These are phyloP conservation scores for Phytophthora lateralis DNA, from an alignment of 352 stramenopile genomes.

Conservation along the genomic window DNA sequence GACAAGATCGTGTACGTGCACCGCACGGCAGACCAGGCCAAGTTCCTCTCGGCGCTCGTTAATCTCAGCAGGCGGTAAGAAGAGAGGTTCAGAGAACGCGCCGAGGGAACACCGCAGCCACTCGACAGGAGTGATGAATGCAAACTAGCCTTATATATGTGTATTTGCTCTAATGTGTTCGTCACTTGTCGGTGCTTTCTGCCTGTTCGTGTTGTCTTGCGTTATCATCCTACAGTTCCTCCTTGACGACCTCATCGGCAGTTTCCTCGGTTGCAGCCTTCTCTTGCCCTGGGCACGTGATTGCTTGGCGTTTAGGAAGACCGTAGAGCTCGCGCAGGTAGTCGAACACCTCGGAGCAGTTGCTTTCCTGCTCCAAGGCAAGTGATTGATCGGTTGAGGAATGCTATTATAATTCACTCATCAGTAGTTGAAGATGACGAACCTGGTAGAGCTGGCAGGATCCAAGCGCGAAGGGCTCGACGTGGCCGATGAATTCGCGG, in stretches of 20 bases:
- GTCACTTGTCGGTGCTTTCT: not conserved
- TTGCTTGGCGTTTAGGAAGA: slow-evolving; percentile 36
- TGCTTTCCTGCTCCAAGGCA: slow-evolving; percentile 40
- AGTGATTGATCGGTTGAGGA: not conserved
- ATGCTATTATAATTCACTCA: not conserved
- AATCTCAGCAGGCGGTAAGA: slow-evolving; percentile 74
- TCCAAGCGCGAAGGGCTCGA: slow-evolving; percentile 67
- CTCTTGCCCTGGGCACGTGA: slow-evolving; percentile 40
- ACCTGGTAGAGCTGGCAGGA: slow-evolving; percentile 59
- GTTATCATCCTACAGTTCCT: slow-evolving; percentile 45
- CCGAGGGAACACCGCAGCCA: not conserved
- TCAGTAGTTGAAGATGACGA: slow-evolving; percentile 19
- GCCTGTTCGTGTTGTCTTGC: slow-evolving; percentile 2
- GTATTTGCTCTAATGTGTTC: slow-evolving; percentile 20
- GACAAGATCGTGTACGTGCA: slow-evolving; percentile 91
- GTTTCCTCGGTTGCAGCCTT: slow-evolving; percentile 3
- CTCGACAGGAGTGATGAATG: slow-evolving; percentile 16
- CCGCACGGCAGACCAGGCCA: slow-evolving; percentile 87
- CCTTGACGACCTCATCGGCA: slow-evolving; percentile 43
- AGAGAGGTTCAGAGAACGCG: not conserved
- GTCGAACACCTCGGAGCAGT: slow-evolving; percentile 69
- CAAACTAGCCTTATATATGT: slow-evolving; percentile 36
- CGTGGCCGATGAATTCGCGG: slow-evolving; percentile 64
- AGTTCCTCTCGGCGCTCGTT: slow-evolving; percentile 85
- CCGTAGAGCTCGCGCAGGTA: slow-evolving; percentile 62